Conservation (phyloP, 2,329 filamentous ascomycete genomes). For the Dryadomyces quercus-mongolicae region DNA sequence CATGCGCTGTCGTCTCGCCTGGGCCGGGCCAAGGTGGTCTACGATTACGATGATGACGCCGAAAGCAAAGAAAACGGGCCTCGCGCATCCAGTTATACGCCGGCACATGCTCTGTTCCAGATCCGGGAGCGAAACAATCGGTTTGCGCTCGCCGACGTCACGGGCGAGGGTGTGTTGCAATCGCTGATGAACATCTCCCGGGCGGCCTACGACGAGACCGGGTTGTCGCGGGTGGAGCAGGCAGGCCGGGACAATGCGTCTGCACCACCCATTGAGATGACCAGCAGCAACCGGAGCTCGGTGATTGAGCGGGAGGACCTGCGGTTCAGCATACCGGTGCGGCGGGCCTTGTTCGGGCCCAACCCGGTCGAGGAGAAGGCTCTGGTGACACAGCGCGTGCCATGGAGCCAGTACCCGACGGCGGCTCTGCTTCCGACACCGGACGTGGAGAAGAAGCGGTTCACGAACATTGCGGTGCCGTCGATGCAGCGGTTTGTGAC, state of each 20-base stretch:
- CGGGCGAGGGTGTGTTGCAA: conserved; percentile 58
- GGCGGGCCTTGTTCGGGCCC: conserved; percentile 62
- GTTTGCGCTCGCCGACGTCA: conserved; percentile 55
- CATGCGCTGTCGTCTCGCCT: conserved; percentile 29
- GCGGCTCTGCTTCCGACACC: conserved; percentile 61
- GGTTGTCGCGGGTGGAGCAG: conserved; percentile 68
- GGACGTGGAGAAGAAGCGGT: conserved; percentile 68
- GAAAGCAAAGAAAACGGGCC: too few relatives aligned
- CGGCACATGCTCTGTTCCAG: conserved; percentile 68
- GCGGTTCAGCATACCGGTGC: conserved; percentile 68
- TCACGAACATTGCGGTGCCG: conserved; percentile 83
- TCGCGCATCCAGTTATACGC: conserved; percentile 42
- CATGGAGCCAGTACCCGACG: conserved; percentile 51
- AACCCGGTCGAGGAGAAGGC: conserved; percentile 55
- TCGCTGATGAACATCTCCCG: conserved; percentile 70
- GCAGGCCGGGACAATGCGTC: conserved; percentile 67
- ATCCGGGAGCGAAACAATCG: conserved; percentile 60
- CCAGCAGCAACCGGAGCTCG: conserved; percentile 56
- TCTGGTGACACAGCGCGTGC: conserved; percentile 61
- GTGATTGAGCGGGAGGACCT: conserved; percentile 56
- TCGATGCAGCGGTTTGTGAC: conserved; percentile 98
- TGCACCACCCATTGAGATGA: conserved; percentile 75
- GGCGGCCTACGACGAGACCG: conserved; percentile 51
- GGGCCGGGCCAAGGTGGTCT: conserved; percentile 53
- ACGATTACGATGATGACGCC: conserved; percentile 41